phyloP scores from a whole-genome alignment of 768 basidiomycete species.

The Lactifluus rugatus region DNA sequence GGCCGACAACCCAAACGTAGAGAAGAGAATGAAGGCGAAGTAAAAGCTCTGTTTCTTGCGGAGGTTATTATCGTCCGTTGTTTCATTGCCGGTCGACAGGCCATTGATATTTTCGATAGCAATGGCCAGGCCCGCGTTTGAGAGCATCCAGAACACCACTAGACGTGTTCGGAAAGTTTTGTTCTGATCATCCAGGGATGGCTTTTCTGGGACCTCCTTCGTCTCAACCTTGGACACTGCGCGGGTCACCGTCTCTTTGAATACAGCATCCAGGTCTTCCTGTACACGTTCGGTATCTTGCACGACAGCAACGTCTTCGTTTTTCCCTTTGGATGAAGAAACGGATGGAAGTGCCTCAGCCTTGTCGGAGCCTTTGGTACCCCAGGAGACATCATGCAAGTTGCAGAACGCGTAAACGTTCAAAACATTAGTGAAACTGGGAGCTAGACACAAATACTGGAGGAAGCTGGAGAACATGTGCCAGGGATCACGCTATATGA shows the following conservation, averaged over 20 bases:
- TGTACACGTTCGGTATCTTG: constrained; percentile 77
- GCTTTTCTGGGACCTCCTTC: constrained; percentile 63
- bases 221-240: constrained; percentile 67
- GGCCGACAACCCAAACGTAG: constrained; percentile 62
- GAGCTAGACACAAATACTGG: constrained; percentile 84
- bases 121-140: constrained; percentile 60
- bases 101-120: constrained; percentile 72
- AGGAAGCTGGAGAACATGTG: constrained; percentile 93
- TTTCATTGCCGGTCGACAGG: constrained; percentile 31
- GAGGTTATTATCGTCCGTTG: constrained; percentile 33
- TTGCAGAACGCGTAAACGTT: constrained; percentile 98
- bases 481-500: constrained; percentile 84
- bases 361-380: constrained; percentile 92
- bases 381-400: constrained; percentile 91
- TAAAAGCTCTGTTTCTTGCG: constrained; percentile 46
- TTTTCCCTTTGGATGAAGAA: constrained; percentile 73
- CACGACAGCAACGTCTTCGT: constrained; percentile 63
- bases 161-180: constrained; percentile 88
- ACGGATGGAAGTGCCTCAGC: constrained; percentile 86
- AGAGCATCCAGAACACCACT: constrained; percentile 72
- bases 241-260: constrained; percentile 86
- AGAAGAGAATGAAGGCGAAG: constrained; percentile 70
- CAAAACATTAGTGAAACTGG: constrained; percentile 88
- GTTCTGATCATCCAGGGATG: constrained; percentile 82
- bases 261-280: constrained; percentile 83